A percentile compares a stretch with the other conserved stretches of the same genome.
Evolutionary conservation across 2,329 filamentous ascomycete genomes (phyloP).

Genomic region (Fusarium annulatum): DNA sequence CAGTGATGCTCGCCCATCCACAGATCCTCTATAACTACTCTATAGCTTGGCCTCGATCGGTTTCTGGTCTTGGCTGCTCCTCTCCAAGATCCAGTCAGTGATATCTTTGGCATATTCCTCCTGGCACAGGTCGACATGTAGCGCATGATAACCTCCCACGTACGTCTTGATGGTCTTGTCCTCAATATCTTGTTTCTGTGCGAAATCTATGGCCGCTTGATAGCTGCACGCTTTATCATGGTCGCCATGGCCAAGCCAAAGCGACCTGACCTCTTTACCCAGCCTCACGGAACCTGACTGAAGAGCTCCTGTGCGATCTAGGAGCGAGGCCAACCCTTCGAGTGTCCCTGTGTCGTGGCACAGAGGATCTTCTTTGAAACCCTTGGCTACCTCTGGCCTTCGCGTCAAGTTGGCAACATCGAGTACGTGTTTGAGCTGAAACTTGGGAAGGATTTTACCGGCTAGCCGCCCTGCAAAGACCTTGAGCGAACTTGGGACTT

Average conservation of each 20-base stretch:
- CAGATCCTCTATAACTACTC: not conserved
- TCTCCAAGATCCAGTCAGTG: constrained; percentile 72
- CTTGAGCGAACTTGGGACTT: constrained; percentile 71
- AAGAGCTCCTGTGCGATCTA: constrained; percentile 77
- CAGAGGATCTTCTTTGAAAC: constrained; percentile 73
- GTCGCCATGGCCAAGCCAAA: constrained; percentile 84
- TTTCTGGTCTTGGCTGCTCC: constrained; percentile 39
- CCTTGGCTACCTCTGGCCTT: constrained; percentile 71
- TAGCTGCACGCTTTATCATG: constrained; percentile 76
- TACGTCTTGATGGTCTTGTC: constrained; percentile 81
- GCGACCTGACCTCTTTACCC: constrained; percentile 65
- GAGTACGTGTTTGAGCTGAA: constrained; percentile 74
- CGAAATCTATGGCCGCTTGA: constrained; percentile 71
- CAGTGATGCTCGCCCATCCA: not conserved
- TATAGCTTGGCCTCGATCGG: constrained; percentile 54
- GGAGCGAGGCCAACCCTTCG: constrained; percentile 79
- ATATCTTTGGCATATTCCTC: constrained; percentile 69
- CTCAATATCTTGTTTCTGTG: constrained; percentile 65
- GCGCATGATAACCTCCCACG: constrained; percentile 81
- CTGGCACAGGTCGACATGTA: constrained; percentile 70
- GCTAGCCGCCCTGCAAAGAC: constrained; percentile 75
- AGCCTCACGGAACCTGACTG: constrained; percentile 64
- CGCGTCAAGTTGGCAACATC: constrained; percentile 73
- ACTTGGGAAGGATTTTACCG: constrained; percentile 72
- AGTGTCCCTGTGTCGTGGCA: constrained; percentile 88